Conservation (phyloP, 768 basidiomycete species). For the Tylopilus rubrobrunneus region DNA sequence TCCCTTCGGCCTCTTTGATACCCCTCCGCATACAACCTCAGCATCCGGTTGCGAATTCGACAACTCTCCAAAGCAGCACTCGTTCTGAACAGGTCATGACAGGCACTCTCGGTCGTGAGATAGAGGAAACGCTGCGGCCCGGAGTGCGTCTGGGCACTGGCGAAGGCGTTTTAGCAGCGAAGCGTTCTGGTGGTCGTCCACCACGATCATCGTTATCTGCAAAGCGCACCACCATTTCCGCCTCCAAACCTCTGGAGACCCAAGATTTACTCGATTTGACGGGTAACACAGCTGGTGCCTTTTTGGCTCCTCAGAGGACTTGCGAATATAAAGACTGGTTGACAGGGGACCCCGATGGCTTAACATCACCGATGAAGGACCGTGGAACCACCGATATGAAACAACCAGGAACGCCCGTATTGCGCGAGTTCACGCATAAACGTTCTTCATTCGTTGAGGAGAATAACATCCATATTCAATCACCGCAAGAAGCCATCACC, state of each 20-base stretch:
- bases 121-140: slow-evolving; percentile 9
- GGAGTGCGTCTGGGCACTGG: slow-evolving; percentile 15
- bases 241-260: slow-evolving; percentile 37
- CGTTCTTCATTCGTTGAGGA: slow-evolving; percentile 64
- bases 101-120: slow-evolving; percentile 48
- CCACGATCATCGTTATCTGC: slow-evolving; percentile 44
- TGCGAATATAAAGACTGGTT: slow-evolving; percentile 62
- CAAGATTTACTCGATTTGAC: slow-evolving; percentile 19
- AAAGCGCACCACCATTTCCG: slow-evolving; percentile 43
- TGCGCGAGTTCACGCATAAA: slow-evolving; percentile 71
- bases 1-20: slow-evolving; percentile 21
- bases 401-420: slow-evolving; percentile 39
- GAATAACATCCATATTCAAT: slow-evolving; percentile 28
- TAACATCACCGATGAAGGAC: slow-evolving; percentile 16
- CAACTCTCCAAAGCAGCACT: slow-evolving; percentile 34
- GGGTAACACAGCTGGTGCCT: slow-evolving; percentile 4
- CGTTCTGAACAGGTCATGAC: slow-evolving; percentile 59
- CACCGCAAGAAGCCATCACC: slow-evolving; percentile 33
- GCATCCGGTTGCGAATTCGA: slow-evolving; percentile 13
- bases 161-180: slow-evolving; percentile 11
- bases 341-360: slow-evolving; percentile 60
- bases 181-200: slow-evolving; percentile 19
- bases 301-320: slow-evolving; percentile 15
- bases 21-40: slow-evolving; percentile 20
- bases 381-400: slow-evolving; percentile 12